phyloP scores from a whole-genome alignment of 495 filamentous ascomycete genomes.

The Penicillium ochrochloron region DNA sequence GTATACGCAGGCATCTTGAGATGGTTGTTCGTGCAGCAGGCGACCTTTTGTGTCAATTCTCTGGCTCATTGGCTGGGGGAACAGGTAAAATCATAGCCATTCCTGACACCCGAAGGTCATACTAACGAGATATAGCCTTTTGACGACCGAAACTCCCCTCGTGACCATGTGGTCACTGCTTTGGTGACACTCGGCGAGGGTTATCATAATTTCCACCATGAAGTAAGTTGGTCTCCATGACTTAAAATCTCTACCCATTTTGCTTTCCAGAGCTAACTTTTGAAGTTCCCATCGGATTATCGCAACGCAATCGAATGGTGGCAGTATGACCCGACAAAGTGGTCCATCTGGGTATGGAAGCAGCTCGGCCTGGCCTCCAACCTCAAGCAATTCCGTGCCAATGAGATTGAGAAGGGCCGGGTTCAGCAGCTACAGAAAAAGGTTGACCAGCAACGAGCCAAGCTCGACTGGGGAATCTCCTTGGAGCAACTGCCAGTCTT shows the following conservation, averaged over 20 bases:
- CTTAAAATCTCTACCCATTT: background rate
- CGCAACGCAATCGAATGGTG: constrained; percentile 93
- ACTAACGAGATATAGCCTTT: constrained; percentile 62
- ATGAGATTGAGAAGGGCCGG: constrained; percentile 94
- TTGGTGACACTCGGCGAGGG: constrained; percentile 90
- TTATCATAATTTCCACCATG: constrained; percentile 98
- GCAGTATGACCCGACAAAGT: constrained; percentile 96
- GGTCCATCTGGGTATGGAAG: constrained; percentile 89
- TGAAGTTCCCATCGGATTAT: constrained; percentile 90
- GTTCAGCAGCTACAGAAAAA: constrained; percentile 95
- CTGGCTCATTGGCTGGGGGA: constrained; percentile 94
- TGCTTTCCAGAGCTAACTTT: background rate
- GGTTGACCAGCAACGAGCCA: constrained; percentile 83
- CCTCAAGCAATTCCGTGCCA: constrained; percentile 87
- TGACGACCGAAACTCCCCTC: constrained; percentile 90
- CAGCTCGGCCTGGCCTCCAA: constrained; percentile 85
- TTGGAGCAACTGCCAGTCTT: constrained; percentile 88
- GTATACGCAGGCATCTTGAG: constrained; percentile 88
- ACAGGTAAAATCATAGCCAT: constrained; percentile 35
- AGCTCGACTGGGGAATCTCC: constrained; percentile 87
- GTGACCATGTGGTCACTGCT: constrained; percentile 89
- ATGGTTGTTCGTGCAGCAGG: constrained; percentile 92
- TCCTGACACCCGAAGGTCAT: background rate
- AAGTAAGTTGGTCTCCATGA: constrained; percentile 14
- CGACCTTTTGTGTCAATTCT: constrained; percentile 96